Evolutionary conservation across 768 basidiomycete species (phyloP).

Genomic region (Exidia glandulosa): DNA sequence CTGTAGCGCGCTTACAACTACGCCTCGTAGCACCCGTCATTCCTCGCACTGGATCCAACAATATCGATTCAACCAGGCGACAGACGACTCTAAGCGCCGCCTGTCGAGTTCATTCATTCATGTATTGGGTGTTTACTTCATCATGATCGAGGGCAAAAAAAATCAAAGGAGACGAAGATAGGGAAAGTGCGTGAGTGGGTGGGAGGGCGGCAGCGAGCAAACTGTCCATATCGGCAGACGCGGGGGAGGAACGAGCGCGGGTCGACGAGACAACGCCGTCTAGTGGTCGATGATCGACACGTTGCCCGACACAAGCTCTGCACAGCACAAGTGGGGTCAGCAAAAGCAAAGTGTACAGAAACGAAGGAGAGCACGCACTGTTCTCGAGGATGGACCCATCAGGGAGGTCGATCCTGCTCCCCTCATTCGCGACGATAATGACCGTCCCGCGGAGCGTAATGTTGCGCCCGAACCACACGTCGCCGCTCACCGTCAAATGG

Average conservation of each 20-base stretch:
- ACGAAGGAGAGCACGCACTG: constrained; percentile 27
- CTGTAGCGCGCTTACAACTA: too few relatives aligned
- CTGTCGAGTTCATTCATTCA: too few relatives aligned
- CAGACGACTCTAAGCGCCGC: too few relatives aligned
- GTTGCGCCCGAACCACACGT: constrained; percentile 82
- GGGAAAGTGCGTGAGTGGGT: too few relatives aligned
- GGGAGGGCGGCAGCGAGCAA: too few relatives aligned
- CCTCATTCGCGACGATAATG: constrained; percentile 78
- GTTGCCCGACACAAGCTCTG: constrained; percentile 72
- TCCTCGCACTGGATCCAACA: too few relatives aligned
- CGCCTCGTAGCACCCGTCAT: too few relatives aligned
- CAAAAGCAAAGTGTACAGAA: constrained; percentile 7
- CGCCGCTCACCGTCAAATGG: constrained; percentile 87
- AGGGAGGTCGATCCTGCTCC: constrained; percentile 71
- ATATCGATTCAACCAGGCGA: too few relatives aligned
- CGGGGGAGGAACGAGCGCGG: neutral
- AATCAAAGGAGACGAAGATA: too few relatives aligned
- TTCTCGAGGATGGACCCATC: constrained; percentile 75
- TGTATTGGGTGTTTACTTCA: too few relatives aligned
- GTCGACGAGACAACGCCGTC: neutral
- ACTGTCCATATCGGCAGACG: too few relatives aligned
- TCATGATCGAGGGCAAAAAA: too few relatives aligned
- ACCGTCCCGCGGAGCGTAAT: constrained; percentile 83
- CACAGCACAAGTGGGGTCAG: neutral
- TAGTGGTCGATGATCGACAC: constrained; percentile 62